phyloP scores from a whole-genome alignment of 345 rosid genomes.

The Populus pruinosa region DNA sequence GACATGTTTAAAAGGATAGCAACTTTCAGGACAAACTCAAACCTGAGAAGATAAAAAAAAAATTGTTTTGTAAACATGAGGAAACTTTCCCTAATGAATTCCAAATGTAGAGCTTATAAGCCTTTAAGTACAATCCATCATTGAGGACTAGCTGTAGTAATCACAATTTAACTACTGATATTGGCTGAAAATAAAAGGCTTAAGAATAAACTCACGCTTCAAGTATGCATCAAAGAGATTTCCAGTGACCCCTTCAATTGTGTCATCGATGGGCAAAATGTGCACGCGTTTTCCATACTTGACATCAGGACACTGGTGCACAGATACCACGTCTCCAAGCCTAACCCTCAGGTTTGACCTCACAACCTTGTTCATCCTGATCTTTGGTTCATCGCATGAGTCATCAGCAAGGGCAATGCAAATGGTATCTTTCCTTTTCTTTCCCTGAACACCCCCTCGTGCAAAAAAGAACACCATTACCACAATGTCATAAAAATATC shows the following conservation, averaged over 20 bases:
- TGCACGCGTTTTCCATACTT: constrained; percentile 94
- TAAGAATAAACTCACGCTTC: constrained; percentile 60
- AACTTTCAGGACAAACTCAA: not conserved
- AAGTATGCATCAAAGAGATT: constrained; percentile 91
- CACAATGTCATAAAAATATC: not conserved
- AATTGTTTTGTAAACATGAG: not conserved
- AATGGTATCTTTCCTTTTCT: constrained; percentile 77
- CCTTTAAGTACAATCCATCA: not conserved
- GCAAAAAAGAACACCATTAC: not conserved
- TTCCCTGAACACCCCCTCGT: constrained; percentile 42
- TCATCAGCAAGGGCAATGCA: constrained; percentile 89
- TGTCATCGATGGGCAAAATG: constrained; percentile 86
- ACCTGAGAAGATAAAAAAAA: not conserved
- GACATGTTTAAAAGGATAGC: not conserved
- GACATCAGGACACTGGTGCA: constrained; percentile 88
- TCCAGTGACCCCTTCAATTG: constrained; percentile 88
- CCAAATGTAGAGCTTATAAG: not conserved
- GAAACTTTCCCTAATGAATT: not conserved
- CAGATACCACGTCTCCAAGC: constrained; percentile 83
- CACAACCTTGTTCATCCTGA: constrained; percentile 86
- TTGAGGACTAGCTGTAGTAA: not conserved
- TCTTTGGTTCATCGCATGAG: constrained; percentile 76
- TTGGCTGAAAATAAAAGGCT: not conserved
- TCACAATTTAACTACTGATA: not conserved
- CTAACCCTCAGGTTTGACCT: constrained; percentile 89